These are phyloP conservation scores for Leptographium procerum DNA, from an alignment of 2,329 filamentous ascomycete genomes.

Conservation along the genomic window DNA sequence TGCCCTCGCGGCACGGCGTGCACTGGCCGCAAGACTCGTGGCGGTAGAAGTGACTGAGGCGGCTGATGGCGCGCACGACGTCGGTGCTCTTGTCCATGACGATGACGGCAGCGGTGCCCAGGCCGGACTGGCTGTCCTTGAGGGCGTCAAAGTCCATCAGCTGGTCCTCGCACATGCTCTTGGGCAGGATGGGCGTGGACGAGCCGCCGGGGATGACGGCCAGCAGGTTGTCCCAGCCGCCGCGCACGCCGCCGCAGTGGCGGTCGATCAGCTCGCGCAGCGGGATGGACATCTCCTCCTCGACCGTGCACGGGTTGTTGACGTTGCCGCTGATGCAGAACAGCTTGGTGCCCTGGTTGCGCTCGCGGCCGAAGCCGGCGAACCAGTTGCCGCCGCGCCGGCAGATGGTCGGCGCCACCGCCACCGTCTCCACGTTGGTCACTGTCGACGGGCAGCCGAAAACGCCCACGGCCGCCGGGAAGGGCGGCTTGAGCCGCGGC, in stretches of 20 bases:
- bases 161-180: slow-evolving; percentile 81
- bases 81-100: slow-evolving; percentile 99
- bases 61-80: slow-evolving; percentile 84
- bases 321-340: slow-evolving; percentile 98
- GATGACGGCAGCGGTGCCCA: slow-evolving; percentile 94
- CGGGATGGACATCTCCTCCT: slow-evolving; percentile 98
- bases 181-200: slow-evolving; percentile 90
- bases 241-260: slow-evolving; percentile 92
- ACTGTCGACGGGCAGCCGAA: slow-evolving; percentile 98
- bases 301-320: slow-evolving; percentile 95
- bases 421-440: slow-evolving; percentile 94
- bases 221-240: slow-evolving; percentile 95
- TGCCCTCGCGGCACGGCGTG: slow-evolving; percentile 97
- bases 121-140: slow-evolving; percentile 94
- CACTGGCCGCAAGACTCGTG: slow-evolving; percentile 98
- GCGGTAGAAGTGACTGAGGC: slow-evolving; percentile 93
- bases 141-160: slow-evolving; percentile 98
- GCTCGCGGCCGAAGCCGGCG: slow-evolving; percentile 82
- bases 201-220: slow-evolving; percentile 94
- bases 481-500: slow-evolving; percentile 95
- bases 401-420: slow-evolving; percentile 91
- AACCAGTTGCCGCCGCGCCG: slow-evolving; percentile 91
- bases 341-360: slow-evolving; percentile 94
- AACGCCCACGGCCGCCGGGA: slow-evolving; percentile 91
- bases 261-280: slow-evolving; percentile 93